These are phyloP conservation scores for Morella rubra DNA, from an alignment of 306 rosid genomes.

Conservation along the genomic window DNA sequence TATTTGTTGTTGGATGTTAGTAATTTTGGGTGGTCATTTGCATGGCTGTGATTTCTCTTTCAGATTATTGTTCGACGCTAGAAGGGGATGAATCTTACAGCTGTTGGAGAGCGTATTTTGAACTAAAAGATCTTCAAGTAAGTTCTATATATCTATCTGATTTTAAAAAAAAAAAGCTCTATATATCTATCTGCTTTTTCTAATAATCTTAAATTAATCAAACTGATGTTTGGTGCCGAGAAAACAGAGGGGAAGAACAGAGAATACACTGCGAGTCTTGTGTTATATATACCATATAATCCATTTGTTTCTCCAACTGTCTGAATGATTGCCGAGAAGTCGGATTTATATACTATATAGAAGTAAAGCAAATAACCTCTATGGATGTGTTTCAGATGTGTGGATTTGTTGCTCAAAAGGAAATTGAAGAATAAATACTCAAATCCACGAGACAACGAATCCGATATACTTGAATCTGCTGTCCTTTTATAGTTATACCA, in stretches of 20 bases:
- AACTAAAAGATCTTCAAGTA: constrained; percentile 83
- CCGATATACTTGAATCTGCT: background rate
- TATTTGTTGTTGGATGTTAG: background rate
- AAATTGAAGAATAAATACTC: background rate
- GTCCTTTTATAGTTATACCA: background rate
- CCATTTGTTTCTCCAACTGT: background rate
- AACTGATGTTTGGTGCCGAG: constrained; percentile 9
- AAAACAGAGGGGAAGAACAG: background rate
- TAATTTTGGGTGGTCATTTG: background rate
- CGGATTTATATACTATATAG: background rate
- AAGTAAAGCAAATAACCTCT: background rate
- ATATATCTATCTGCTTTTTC: background rate
- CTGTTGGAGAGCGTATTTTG: constrained; percentile 94
- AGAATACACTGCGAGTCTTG: background rate
- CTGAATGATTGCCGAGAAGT: background rate
- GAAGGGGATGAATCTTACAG: constrained; percentile 86
- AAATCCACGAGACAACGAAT: too few relatives aligned
- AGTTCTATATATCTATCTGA: constrained; percentile 8
- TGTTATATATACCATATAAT: background rate
- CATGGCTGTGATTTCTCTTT: background rate
- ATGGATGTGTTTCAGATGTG: background rate
- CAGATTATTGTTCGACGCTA: constrained; percentile 80
- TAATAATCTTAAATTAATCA: background rate
- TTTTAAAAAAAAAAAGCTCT: constrained; percentile 23
- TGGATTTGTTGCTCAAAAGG: background rate